Evolutionary conservation across 1,284 basidiomycete species (phyloP), one percentile per base, ranked within the genome.

Genomic region (Pholiota adiposa): DNA sequence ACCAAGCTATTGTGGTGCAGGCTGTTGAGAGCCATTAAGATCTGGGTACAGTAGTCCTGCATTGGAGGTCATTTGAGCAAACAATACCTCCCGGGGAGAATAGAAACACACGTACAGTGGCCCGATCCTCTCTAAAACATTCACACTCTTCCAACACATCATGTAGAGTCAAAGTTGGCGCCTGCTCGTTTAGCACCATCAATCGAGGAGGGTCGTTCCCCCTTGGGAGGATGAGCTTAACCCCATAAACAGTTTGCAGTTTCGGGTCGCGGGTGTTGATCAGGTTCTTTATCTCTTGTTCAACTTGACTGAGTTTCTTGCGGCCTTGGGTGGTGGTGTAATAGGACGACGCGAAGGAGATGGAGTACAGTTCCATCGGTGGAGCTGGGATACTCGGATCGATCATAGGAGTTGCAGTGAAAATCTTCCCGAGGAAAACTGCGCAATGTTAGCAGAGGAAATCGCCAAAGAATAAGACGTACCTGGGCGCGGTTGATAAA

Each of bases 81-180:
- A 51, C 9, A 3, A 58, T 36, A 16, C 9, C 34, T 12, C 53
- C n/a, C n/a, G n/a, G n/a, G n/a, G n/a, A n/a, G n/a, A n/a, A 38
- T 14, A 31, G 14, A 14, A 25, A 36, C 29, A 46, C 14, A 74
- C 77, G 33, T 62, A 89, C 87, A 29, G 79, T 78, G n/a, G 85
- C 87, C 31, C 87, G 79, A 34, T 87, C 86, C 70, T 91, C 88
- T 50, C 84, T 79, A 33, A 92, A 72, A 23, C 77, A 79, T 44
- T 89, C 85, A 57, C 83, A 86, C 66, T 92, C 88, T 60, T 88
- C 83, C 16, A 93, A 74, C 5, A 93, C 81, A 63, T 91, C 88
- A 36, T 83, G 76, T 19, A 93, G 70, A 0, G 84, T 88, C 54
- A 90, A 73, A 0, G 84, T 71, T 0, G 89, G 88, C 0, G 79